phyloP scores from a whole-genome alignment of 1,139 yeast species.

The Yamadazyma dendronema region DNA sequence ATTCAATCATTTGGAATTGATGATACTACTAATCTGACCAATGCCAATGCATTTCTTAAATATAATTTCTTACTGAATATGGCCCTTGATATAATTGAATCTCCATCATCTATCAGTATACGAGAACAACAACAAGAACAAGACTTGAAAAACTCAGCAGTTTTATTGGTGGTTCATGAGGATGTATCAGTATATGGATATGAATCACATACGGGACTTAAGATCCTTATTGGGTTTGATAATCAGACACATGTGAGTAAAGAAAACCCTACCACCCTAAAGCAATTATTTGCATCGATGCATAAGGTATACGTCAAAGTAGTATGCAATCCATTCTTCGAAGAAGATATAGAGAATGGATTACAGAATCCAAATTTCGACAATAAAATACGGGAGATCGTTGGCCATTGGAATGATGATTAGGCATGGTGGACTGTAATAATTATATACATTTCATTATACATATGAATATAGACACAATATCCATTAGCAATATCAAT shows the following conservation, averaged over 20 bases:
- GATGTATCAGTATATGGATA: constrained; percentile 60
- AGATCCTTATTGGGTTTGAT: constrained; percentile 51
- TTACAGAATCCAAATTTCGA: constrained; percentile 41
- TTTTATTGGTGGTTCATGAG: constrained; percentile 57
- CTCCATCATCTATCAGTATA: constrained; percentile 44
- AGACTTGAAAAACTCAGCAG: constrained; percentile 20
- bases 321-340: constrained; percentile 58
- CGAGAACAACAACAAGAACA: constrained; percentile 39
- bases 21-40: constrained; percentile 6
- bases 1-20: constrained; percentile 48
- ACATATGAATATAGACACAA: too few relatives aligned
- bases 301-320: constrained; percentile 51
- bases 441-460: too few relatives aligned
- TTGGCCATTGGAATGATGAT: constrained; percentile 27
- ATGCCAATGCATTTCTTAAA: constrained; percentile 47
- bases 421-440: background rate
- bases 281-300: constrained; percentile 37
- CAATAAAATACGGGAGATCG: constrained; percentile 31
- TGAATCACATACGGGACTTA: constrained; percentile 61
- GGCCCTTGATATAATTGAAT: constrained; percentile 62
- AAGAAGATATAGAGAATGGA: constrained; percentile 19
- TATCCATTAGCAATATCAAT: too few relatives aligned
- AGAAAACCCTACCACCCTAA: constrained; percentile 15
- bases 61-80: constrained; percentile 65
- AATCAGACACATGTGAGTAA: constrained; percentile 8